A percentile compares a stretch with the other conserved stretches of the same genome.
phyloP scores from a whole-genome alignment of 1,284 basidiomycete species.

The Somion occarium region DNA sequence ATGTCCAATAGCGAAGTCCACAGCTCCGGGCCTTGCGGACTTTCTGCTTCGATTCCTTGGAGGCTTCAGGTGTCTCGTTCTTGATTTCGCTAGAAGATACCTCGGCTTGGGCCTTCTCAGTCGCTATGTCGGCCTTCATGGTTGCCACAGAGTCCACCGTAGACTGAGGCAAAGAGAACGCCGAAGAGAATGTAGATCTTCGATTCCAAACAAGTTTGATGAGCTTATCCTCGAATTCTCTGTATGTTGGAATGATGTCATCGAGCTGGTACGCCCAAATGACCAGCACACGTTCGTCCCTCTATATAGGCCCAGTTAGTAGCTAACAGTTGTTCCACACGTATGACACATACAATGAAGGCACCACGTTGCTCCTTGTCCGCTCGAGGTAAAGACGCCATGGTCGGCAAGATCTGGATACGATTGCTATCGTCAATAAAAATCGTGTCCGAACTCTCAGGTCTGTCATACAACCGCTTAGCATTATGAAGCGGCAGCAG shows the following conservation, averaged over 20 bases:
- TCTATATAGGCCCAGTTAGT: slow-evolving; percentile 44
- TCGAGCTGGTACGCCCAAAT: slow-evolving; percentile 78
- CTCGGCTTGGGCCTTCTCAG: slow-evolving; percentile 48
- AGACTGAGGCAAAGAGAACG: slow-evolving; percentile 67
- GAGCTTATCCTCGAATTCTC: slow-evolving; percentile 71
- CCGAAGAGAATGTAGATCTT: slow-evolving; percentile 38
- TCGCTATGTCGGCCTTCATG: slow-evolving; percentile 31
- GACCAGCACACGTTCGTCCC: slow-evolving; percentile 69
- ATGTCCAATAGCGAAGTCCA: slow-evolving; percentile 35
- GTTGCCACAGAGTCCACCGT: slow-evolving; percentile 53
- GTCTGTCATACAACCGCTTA: slow-evolving; percentile 31
- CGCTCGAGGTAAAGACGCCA: slow-evolving; percentile 58
- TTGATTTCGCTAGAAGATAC: slow-evolving; percentile 24
- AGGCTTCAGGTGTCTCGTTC: slow-evolving; percentile 19
- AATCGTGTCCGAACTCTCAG: slow-evolving; percentile 46
- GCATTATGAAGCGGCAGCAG: slow-evolving; percentile 33
- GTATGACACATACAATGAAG: slow-evolving; percentile 53
- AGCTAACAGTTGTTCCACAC: neutral
- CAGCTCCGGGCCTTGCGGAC: slow-evolving; percentile 14
- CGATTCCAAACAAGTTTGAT: slow-evolving; percentile 78
- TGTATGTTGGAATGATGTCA: slow-evolving; percentile 57
- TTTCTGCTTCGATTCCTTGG: slow-evolving; percentile 31
- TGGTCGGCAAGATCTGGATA: slow-evolving; percentile 63
- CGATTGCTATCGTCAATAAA: slow-evolving; percentile 55
- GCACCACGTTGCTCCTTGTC: slow-evolving; percentile 84